Conservation (phyloP, 2,329 filamentous ascomycete species). For the Didymella sp. region DNA sequence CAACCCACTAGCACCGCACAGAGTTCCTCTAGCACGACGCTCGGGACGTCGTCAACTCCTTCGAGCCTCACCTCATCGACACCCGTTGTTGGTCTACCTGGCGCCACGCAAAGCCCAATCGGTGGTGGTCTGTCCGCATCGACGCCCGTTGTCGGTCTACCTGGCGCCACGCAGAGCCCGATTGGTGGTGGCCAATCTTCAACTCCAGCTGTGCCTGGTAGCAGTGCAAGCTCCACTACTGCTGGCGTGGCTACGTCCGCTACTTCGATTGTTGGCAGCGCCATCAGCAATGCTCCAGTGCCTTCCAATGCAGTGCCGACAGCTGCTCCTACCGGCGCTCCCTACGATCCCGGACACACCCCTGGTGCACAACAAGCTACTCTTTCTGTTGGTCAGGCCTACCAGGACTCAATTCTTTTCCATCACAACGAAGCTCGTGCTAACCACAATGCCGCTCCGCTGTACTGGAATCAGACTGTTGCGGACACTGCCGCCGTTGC, state of each 20-base stretch:
- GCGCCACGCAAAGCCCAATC: not conserved
- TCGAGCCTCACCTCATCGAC: not conserved
- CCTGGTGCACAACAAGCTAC: conserved; percentile 36
- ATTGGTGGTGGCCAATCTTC: not conserved
- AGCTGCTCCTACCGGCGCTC: not conserved
- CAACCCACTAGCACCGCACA: not conserved
- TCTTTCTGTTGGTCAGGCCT: conserved; percentile 35
- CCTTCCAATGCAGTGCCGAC: not conserved
- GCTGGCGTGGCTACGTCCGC: not conserved
- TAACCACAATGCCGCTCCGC: conserved; percentile 74
- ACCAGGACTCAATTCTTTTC: conserved; percentile 56
- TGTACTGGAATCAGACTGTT: conserved; percentile 73
- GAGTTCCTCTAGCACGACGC: not conserved
- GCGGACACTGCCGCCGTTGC: conserved; percentile 67
- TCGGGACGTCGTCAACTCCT: not conserved
- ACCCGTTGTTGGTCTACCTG: not conserved
- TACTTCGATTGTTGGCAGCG: not conserved
- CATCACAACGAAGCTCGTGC: conserved; percentile 87
- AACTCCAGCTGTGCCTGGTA: not conserved
- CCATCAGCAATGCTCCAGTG: not conserved
- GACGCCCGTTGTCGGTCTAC: not conserved
- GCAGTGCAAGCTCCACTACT: not conserved
- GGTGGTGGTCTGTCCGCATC: not conserved
- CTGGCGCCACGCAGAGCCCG: not conserved
- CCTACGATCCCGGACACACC: conserved; percentile 20